phyloP scores from a whole-genome alignment of 768 basidiomycete genomes.

The Baorangia bicolor region DNA sequence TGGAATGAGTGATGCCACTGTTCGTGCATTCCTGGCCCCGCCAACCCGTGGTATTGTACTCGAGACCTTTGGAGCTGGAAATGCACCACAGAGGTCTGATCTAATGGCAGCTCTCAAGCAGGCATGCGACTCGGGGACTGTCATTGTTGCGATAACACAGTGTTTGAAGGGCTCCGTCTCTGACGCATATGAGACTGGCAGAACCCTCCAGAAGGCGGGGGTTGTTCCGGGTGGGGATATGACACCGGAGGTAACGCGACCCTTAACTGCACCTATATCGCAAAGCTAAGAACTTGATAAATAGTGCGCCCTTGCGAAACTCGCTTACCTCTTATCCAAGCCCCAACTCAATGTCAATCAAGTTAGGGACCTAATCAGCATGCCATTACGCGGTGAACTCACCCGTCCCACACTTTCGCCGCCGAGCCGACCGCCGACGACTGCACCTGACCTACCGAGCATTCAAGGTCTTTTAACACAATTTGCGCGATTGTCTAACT shows the following conservation, averaged over 20 bases:
- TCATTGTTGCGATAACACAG: slow-evolving; percentile 91
- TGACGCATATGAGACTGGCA: slow-evolving; percentile 78
- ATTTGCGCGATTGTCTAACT: slow-evolving; percentile 61
- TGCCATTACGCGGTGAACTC: slow-evolving; percentile 87
- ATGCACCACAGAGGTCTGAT: slow-evolving; percentile 81
- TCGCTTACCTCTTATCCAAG: slow-evolving; percentile 88
- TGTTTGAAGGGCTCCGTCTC: slow-evolving; percentile 86
- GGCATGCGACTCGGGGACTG: slow-evolving; percentile 78
- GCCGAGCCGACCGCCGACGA: slow-evolving; percentile 39
- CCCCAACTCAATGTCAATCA: slow-evolving; percentile 65
- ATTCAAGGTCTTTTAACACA: slow-evolving; percentile 67
- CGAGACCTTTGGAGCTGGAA: slow-evolving; percentile 91
- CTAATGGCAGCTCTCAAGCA: slow-evolving; percentile 74
- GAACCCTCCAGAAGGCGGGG: slow-evolving; percentile 66
- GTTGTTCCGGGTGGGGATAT: slow-evolving; percentile 87
- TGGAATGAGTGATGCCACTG: slow-evolving; percentile 73
- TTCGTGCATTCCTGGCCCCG: slow-evolving; percentile 73
- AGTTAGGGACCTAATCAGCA: slow-evolving; percentile 72
- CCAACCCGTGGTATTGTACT: slow-evolving; percentile 81
- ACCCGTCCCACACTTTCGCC: slow-evolving; percentile 51
- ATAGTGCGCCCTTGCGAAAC: slow-evolving; percentile 87
- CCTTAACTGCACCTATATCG: not conserved
- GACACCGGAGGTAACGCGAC: slow-evolving; percentile 78
- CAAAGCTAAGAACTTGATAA: not conserved
- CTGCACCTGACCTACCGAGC: slow-evolving; percentile 51